phyloP scores from a whole-genome alignment of 805 yeast species.

The Yamadazyma paraphyllophila region DNA sequence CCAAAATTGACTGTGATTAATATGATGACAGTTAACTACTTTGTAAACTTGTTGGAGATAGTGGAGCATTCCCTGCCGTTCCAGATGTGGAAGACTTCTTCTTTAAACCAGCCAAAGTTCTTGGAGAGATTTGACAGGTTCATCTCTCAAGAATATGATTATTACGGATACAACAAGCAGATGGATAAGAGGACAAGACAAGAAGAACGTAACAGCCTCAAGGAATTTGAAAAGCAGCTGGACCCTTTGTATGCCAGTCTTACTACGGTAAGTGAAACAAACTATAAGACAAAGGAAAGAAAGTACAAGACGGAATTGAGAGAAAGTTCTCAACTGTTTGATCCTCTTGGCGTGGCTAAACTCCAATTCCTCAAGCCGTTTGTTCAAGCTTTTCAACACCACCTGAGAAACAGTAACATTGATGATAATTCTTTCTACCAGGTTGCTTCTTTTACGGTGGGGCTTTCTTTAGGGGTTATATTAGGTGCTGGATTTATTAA shows the following conservation, averaged over 20 bases:
- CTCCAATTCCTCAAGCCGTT: neutral
- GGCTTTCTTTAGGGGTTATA: constrained; percentile 36
- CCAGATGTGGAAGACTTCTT: constrained; percentile 40
- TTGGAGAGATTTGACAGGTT: constrained; percentile 25
- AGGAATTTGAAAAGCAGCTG: neutral
- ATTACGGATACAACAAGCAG: neutral
- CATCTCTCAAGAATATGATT: constrained; percentile 26
- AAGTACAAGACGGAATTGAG: constrained; percentile 29
- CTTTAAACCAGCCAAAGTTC: constrained; percentile 25
- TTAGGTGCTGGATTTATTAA: constrained; percentile 25
- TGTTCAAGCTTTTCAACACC: neutral
- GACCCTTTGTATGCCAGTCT: constrained; percentile 22
- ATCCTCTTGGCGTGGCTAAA: constrained; percentile 13
- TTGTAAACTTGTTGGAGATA: constrained; percentile 37
- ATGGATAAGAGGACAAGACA: neutral
- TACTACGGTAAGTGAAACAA: constrained; percentile 19
- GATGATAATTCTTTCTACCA: constrained; percentile 17
- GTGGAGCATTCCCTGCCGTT: constrained; percentile 31
- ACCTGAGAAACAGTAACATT: too few species aligned
- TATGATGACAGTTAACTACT: constrained; percentile 39
- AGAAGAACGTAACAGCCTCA: too few species aligned
- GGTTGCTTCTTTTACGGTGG: constrained; percentile 34
- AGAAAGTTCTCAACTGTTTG: constrained; percentile 8
- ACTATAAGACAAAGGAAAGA: constrained; percentile 30
- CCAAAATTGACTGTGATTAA: constrained; percentile 37